Base-by-base conservation (phyloP, 305 asterid genomes). In the Andrographis paniculata region DNA sequence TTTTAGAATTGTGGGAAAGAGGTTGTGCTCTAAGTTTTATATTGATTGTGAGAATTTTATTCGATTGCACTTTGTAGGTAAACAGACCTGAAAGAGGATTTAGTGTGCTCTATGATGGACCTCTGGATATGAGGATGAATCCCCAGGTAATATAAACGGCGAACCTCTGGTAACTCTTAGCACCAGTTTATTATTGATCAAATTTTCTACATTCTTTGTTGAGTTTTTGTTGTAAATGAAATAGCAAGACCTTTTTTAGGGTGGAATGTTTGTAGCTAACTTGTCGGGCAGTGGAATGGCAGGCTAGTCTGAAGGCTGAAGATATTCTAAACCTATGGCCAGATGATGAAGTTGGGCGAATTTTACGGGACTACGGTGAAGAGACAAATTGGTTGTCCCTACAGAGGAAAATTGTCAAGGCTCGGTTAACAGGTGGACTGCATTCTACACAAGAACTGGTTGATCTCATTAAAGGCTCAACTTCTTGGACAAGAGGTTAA, bases 141-240 rank as follows among this genome's bases (percentile, higher is more conserved):
- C 95, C 99, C 61, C 76, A 82, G 93, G 99, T 89, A 74, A 67
- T n/a, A n/a, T n/a, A n/a, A n/a, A n/a, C n/a, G n/a, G n/a, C n/a
- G n/a, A n/a, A n/a, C n/a, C n/a, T n/a, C n/a, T n/a, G n/a, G n/a
- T 28, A 28, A 28, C 33, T 28, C 11, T 28, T 28, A 12, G 11
- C 10, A 1, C 3, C 33, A 6, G 10, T 8, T 8, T 23, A 8
- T 3, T 8, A 24, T 47, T 20, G 24, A 54, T 45, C 56, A 21
- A 22, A 17, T 14, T 51, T 14, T 62, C 37, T 35, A 8, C 3
- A 23, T 23, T 23, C 28, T 23, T 23, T 23, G 8, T 23, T 23
- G 28, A 23, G 8, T 3, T 40, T 31, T 31, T 14, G 3, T 5
- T 37, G 42, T 5, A 13, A n/a, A 37, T 3, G 16, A 37, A 14